Evolutionary conservation across 108 stramenopile species (phyloP), one percentile per base, ranked within the genome.

Genomic region (Cyclotella baltica): DNA sequence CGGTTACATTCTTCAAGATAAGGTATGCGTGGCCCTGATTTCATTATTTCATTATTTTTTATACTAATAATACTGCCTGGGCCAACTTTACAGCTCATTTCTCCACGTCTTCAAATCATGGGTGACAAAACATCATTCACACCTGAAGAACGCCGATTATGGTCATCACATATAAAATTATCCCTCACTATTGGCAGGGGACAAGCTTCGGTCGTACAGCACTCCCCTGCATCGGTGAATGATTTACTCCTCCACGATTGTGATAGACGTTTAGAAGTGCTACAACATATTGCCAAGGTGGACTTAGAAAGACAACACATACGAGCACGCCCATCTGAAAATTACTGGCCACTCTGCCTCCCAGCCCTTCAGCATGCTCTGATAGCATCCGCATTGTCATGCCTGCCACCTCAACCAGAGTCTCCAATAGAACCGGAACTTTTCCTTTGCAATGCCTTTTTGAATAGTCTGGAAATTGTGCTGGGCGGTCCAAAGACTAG

Each of bases 351-450:
- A 23, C 86, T 70, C 51, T 65, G 43, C 68, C 63, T 91, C 13
- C 82, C 91, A 11, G 64, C 84, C 11, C 67, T 88, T 34, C 85
- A 87, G 64, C 87, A 88, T 62, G 73, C 87, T 15, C 61, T 94
- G 47, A 69, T 92, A 31, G 57, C 83, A 3, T 74, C 84, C 19
- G 83, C 89, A 29, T 58, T 94, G 43, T 82, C 71, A 53, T 75
- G 77, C 36, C 8, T 25, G 4, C 62, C 51, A 36, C 18, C 31
- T 52, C 19, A 36, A 20, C 19, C 28, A 37, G 34, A 71, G 31
- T 43, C 37, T 28, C 62, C 18, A n/a, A 10, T 16, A 31, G 55
- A 70, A 47, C 23, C 62, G 1, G 58, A 57, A 25, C 28, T 18
- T 23, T 62, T 75, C 37, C 36, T 69, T 27, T 78, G 75, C 68